Evolutionary conservation across 2,329 filamentous ascomycete genomes (phyloP).

Genomic region (Pseudomassariella vexata): DNA sequence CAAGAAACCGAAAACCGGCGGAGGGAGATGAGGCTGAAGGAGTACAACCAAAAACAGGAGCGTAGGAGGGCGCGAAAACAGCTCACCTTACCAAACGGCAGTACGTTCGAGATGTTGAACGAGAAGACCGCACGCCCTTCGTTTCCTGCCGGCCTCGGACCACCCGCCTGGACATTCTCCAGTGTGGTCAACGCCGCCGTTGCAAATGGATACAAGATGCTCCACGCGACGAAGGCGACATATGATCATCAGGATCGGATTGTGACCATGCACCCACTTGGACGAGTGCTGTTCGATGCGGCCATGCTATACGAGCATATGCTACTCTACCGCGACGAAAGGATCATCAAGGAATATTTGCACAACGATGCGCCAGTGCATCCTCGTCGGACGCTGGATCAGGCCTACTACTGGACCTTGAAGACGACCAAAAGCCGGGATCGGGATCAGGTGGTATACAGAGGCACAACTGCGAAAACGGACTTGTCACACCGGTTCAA

Average conservation of each 20-base stretch:
- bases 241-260: not conserved
- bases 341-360: constrained; percentile 26
- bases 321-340: constrained; percentile 26
- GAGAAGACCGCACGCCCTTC: too few relatives aligned
- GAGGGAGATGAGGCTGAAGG: too few relatives aligned
- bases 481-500: constrained; percentile 16
- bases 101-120: too few relatives aligned
- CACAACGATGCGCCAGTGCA: constrained; percentile 30
- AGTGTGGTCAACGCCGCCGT: not conserved
- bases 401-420: constrained; percentile 36
- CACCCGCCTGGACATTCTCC: too few relatives aligned
- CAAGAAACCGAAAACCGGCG: too few relatives aligned
- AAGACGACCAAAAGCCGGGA: constrained; percentile 32
- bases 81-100: too few relatives aligned
- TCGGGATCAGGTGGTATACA: constrained; percentile 35
- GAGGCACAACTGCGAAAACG: constrained; percentile 22
- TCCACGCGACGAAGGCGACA: not conserved
- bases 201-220: not conserved
- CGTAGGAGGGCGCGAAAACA: too few relatives aligned
- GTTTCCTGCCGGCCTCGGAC: too few relatives aligned
- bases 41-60: too few relatives aligned
- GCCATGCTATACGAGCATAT: constrained; percentile 27
- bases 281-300: constrained; percentile 2
- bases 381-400: constrained; percentile 38
- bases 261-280: not conserved